Evolutionary conservation across 305 asterid species (phyloP), one percentile per base, ranked within the genome.

Genomic region (Ajuga reptans): DNA sequence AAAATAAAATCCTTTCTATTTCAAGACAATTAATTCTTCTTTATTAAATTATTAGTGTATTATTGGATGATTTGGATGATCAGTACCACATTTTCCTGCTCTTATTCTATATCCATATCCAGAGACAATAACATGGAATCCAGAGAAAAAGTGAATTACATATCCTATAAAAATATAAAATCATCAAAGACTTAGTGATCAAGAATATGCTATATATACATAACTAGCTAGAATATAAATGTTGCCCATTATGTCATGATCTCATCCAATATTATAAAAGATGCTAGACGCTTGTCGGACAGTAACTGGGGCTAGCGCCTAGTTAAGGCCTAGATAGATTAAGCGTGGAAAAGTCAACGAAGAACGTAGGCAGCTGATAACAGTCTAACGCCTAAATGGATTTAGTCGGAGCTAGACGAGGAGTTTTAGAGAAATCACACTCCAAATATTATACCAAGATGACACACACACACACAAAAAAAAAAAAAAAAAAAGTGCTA

Each of bases 161-260:
- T 47, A 47, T 49, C 27, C 27, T 45, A 55, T 42, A 29, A 0
- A 21, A 21, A 21, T 17, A n/a, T 57, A 36, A 4, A 2, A 39
- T 9, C 36, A 51, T 2, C 7, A 54, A 5, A 61, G 10, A n/a
- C 5, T 46, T 71, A 60, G 69, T 24, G 46, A 59, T 21, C 27
- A 21, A 69, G 65, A 49, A 56, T 69, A 57, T 69, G 60, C 51
- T 69, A 45, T 56, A 21, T 45, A 64, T 56, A 21, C 27, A 64
- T 55, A 55, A 43, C 43, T 68, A 67, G 46, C 64, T 37, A 68
- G 43, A 31, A 39, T 54, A 24, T 27, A 6, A 50, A 68, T 57
- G 16, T 42, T 42, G 42, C 39, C 56, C 57, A 45, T 49, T 24
- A 60, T 58, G 39, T 58, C 65, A 58, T 37, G 3, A 12, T n/a